Evolutionary conservation across 169 alveolate genomes (phyloP), one percentile per base, ranked within the genome.

Genomic region (Blepharisma undulans): DNA sequence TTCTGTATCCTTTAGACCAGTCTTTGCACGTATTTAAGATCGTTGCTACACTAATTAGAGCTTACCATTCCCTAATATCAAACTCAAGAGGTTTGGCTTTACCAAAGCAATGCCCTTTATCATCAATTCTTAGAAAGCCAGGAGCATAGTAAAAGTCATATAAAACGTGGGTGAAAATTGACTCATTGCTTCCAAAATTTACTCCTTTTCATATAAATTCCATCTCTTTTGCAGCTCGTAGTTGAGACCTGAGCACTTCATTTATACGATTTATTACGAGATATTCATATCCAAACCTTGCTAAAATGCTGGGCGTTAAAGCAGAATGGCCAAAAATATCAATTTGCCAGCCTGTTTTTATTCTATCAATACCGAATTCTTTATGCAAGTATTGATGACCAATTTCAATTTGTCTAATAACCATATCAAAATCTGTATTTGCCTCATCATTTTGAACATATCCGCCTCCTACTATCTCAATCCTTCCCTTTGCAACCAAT

Each of bases 381-480:
- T 93, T 95, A 34, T 78, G 6, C n/a, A 95, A 86, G 90, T 91
- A 95, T 29, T 89, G 81, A 34, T 92, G 95, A 14, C 98, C 99
- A 16, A 94, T 61, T 10, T 92, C 92, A 94, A 95, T 90, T 88
- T 95, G 86, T 61, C 93, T 95, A 16, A 95, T 88, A 30, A 95
- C 89, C 72, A 94, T 96, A 32, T 94, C 87, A 92, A 92, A 95
- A 80, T 93, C 95, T 0, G 98, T 89, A 12, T 97, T 93, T 0
- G 98, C 98, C 92, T 98, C 99, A 90, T 98, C 99, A 91, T 96
- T 95, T 92, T 93, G 92, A 10, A 95, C 94, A 97, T 97, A 96
- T 12, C 98, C 98, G 1, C 98, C 99, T 22, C 97, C 96, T 48
- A 95, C 96, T 90, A 98, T 93, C 95, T 97, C 96, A 29, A 98